Percentiles rank a stretch among this genome's conserved stretches.
phyloP scores from a whole-genome alignment of 1,284 basidiomycete genomes.

The Porogramme epimiltina region DNA sequence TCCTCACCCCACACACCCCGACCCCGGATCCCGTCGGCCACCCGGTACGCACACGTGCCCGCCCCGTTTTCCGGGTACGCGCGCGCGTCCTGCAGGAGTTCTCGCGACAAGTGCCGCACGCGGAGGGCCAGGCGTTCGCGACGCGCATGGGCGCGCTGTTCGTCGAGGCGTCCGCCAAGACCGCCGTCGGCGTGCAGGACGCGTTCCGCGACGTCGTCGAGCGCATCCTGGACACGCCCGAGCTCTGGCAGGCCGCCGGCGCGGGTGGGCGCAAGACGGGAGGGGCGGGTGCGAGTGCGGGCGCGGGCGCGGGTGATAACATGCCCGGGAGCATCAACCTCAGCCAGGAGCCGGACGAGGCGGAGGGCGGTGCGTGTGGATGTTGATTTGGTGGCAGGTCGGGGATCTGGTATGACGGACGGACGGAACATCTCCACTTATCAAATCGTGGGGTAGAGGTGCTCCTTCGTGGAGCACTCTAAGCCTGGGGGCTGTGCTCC shows the following conservation, averaged over 20 bases:
- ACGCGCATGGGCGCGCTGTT: slow-evolving; percentile 82
- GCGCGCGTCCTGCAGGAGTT: slow-evolving; percentile 61
- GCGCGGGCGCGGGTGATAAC: slow-evolving; percentile 5
- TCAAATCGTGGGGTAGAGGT: too few relatives aligned
- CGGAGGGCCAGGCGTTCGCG: slow-evolving; percentile 85
- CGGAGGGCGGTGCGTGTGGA: slow-evolving; percentile 24
- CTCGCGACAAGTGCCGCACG: slow-evolving; percentile 81
- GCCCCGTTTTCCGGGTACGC: too few relatives aligned
- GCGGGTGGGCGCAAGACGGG: slow-evolving; percentile 8
- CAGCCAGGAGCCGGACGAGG: slow-evolving; percentile 19
- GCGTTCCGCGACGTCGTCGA: slow-evolving; percentile 83
- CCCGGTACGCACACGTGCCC: background rate
- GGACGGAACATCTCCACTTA: too few relatives aligned
- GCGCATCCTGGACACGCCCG: slow-evolving; percentile 66
- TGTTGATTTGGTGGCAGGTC: too few relatives aligned
- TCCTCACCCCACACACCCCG: background rate
- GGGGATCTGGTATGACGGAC: too few relatives aligned
- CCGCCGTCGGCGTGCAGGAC: slow-evolving; percentile 76
- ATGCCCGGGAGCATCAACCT: slow-evolving; percentile 43
- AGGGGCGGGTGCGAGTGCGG: slow-evolving; percentile 5
- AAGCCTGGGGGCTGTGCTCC: too few relatives aligned
- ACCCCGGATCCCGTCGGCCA: background rate
- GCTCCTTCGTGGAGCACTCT: too few relatives aligned
- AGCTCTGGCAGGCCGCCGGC: slow-evolving; percentile 54
- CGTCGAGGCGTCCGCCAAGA: slow-evolving; percentile 90